Percentiles rank a stretch among this genome's conserved stretches.
These are phyloP conservation scores for Hericium coralloides DNA, from an alignment of 768 basidiomycete species.

Conservation along the genomic window DNA sequence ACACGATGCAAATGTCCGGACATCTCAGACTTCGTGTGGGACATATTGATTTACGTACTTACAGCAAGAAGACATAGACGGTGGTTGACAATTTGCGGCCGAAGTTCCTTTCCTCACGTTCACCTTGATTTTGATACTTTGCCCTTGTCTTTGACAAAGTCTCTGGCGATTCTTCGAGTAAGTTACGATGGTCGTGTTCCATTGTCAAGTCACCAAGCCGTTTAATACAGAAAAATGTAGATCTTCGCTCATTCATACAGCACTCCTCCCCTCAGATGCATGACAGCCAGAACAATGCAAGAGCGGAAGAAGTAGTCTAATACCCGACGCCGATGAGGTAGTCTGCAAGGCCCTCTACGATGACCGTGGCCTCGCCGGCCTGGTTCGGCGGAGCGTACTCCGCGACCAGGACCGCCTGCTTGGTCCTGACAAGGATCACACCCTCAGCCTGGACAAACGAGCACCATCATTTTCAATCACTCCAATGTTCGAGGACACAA, in stretches of 20 bases:
- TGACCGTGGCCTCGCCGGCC: constrained; percentile 51
- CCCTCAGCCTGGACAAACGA: constrained; percentile 56
- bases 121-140: too few relatives aligned
- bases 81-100: too few relatives aligned
- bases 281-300: not conserved
- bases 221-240: not conserved
- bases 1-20: too few relatives aligned
- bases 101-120: too few relatives aligned
- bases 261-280: not conserved
- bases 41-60: too few relatives aligned
- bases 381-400: constrained; percentile 62
- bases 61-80: too few relatives aligned
- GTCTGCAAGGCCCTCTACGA: constrained; percentile 68
- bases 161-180: not conserved
- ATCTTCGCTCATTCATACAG: not conserved
- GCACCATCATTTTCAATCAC: not conserved
- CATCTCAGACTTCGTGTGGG: too few relatives aligned
- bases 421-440: constrained; percentile 65
- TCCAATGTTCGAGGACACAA: not conserved
- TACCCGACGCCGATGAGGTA: constrained; percentile 58
- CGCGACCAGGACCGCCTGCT: constrained; percentile 75
- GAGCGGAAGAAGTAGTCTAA: constrained; percentile 25
- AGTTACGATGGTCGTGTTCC: not conserved
- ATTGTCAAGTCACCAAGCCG: not conserved
- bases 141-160: too few relatives aligned